Base-by-base conservation (phyloP, 345 rosid genomes). In the Anacardium occidentale region DNA sequence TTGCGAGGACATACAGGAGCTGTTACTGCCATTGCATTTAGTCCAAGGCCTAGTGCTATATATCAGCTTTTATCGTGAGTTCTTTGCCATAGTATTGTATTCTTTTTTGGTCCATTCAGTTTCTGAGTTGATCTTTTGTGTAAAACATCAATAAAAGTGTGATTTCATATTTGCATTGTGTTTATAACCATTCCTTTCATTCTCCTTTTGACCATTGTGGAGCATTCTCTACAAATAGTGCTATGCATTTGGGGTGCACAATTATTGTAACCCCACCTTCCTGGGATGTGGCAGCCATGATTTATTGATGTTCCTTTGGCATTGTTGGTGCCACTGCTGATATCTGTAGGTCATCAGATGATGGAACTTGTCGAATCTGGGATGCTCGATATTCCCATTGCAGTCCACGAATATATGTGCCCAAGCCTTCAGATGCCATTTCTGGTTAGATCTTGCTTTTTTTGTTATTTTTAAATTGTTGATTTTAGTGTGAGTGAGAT, bases 331-430 rank as follows among this genome's bases (percentile, higher is more conserved):
- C 62, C 56, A 76, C 44, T 71, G 66, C 69, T 73, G 42, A 74
- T 66, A 58, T 76, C 6, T 88, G 81, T 87, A 95, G 99, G 84
- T 91, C 99, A 75, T 91, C 99, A 8, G 99, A 95, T 81, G 99
- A 95, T 82, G 98, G 99, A 77, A 95, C 99, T 73, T 95, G 97
- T 82, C 91, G 98, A 79, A 89, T 95, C 74, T 95, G 99, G 99
- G 99, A 95, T 85, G 93, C 96, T 76, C 89, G 98, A 79, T 82
- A 68, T 83, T 92, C 98, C 72, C 89, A 85, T 24, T 80, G 79
- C 72, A 85, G 83, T 77, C 93, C 96, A 55, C 89, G 88, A 40
- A 82, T 90, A 59, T 95, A 87, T 78, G 78, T 83, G 71, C 98
- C 99, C 60, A 90, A 85, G 75, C 96, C 92, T 72, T 79, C 85